Base-by-base conservation (phyloP, 805 yeast species). In the Starmerella sirachaensis region DNA sequence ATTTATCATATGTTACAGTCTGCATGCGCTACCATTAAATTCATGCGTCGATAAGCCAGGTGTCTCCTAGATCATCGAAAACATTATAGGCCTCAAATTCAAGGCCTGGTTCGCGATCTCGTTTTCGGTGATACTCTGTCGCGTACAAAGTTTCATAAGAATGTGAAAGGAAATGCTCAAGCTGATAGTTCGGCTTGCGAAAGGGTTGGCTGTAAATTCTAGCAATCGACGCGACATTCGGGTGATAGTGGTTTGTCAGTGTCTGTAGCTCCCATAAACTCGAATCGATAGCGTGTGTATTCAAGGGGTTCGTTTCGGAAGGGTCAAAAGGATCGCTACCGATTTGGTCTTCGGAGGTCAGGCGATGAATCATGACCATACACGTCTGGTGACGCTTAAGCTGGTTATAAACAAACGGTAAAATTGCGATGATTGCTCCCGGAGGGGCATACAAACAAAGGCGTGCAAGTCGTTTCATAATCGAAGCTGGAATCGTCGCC, bases 141-240 rank as follows among this genome's bases (percentile, higher is more conserved):
- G 49, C 54, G 49, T 78, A 78, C 55, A 82, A 65, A 57, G 50
- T 79, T 63, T 68, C 64, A 55, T 86, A 91, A 40, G 78, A 75
- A 83, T 94, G 88, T 58, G 86, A 94, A 51, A 91, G 61, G 64
- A 91, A 91, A 56, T 91, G 97, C 56, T 91, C 98, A 67, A 91
- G 66, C 56, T 81, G 81, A 57, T 91, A 91, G 50, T 72, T 72
- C 40, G 79, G 76, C 57, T 91, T 91, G 54, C 77, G 72, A 63
- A 52, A 88, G 3, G 95, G 95, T 59, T 91, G 95, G 14, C 76
- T 69, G 54, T 82, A 80, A 21, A 91, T 81, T 55, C 75, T 78
- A 13, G 95, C 95, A 50, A 91, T 65, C 0, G 95, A 79, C 1
- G 95, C 88, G 10, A 91, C 84, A 52, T 91, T 91, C 12, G 97